Evolutionary conservation across 2,329 filamentous ascomycete species (phyloP).

Genomic region (Fusarium gaditjirri): DNA sequence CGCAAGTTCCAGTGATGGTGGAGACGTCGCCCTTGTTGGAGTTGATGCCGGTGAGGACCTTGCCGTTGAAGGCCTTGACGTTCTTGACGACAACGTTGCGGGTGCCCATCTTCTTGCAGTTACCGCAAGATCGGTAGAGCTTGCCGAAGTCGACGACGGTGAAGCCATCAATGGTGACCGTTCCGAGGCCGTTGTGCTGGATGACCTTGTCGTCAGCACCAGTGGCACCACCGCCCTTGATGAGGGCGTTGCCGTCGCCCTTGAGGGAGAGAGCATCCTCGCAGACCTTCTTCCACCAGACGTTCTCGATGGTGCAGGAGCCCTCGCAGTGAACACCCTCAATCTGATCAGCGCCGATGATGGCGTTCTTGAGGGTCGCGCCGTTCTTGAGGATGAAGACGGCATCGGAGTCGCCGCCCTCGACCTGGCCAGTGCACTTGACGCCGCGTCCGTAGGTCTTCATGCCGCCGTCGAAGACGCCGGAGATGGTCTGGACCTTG

Average conservation of each 20-base stretch:
- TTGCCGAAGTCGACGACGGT: constrained; percentile 42
- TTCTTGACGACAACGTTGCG: constrained; percentile 41
- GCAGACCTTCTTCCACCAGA: constrained; percentile 42
- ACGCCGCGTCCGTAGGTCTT: constrained; percentile 40
- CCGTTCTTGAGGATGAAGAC: constrained; percentile 41
- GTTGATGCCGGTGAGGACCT: constrained; percentile 42
- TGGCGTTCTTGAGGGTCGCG: constrained; percentile 39
- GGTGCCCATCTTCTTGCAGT: constrained; percentile 43
- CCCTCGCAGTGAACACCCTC: constrained; percentile 41
- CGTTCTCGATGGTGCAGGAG: constrained; percentile 40
- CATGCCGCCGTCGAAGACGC: constrained; percentile 33
- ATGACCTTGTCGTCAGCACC: constrained; percentile 41
- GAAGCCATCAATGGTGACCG: constrained; percentile 41
- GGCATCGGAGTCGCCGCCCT: constrained; percentile 30
- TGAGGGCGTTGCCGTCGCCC: constrained; percentile 35
- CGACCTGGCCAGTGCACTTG: constrained; percentile 36
- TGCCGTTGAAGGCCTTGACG: constrained; percentile 40
- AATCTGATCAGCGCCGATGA: constrained; percentile 37
- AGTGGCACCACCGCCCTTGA: constrained; percentile 38
- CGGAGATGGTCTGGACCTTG: constrained; percentile 23
- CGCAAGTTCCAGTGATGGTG: constrained; percentile 35
- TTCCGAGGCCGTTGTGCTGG: constrained; percentile 41
- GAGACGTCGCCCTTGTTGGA: constrained; percentile 40
- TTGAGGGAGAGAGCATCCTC: constrained; percentile 39
- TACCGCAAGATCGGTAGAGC: constrained; percentile 43